Evolutionary conservation across 140 eudicot species (phyloP).

Genomic region (Senecio squalidus): DNA sequence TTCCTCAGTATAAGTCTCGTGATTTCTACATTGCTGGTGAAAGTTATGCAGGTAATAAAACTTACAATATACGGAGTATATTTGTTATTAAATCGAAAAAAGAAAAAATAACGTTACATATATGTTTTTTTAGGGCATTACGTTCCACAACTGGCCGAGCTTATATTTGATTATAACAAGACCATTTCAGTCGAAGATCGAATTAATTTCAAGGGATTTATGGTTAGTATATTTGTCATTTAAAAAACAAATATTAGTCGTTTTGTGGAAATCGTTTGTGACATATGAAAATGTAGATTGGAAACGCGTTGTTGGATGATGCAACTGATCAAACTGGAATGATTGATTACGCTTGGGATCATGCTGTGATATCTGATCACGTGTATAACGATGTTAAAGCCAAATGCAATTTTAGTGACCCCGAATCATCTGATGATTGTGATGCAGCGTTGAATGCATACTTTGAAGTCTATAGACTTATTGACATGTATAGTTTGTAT

Average conservation of each 20-base stretch:
- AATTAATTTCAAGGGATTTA: slow-evolving; percentile 65
- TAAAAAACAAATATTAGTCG: not conserved
- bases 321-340: slow-evolving; percentile 78
- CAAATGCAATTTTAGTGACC: slow-evolving; percentile 46
- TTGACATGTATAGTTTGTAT: slow-evolving; percentile 83
- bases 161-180: slow-evolving; percentile 47
- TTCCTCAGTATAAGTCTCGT: slow-evolving; percentile 82
- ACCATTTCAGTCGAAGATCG: slow-evolving; percentile 28
- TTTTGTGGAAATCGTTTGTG: not conserved
- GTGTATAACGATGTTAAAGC: slow-evolving; percentile 33
- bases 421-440: slow-evolving; percentile 23
- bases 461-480: slow-evolving; percentile 49
- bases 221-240: slow-evolving; percentile 30
- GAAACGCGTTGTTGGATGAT: slow-evolving; percentile 78
- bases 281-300: slow-evolving; percentile 46
- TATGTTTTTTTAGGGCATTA: slow-evolving; percentile 55
- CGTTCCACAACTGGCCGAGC: slow-evolving; percentile 67
- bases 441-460: slow-evolving; percentile 30
- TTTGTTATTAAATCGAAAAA: not conserved
- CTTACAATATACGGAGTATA: no score
- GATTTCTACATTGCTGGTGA: slow-evolving; percentile 89
- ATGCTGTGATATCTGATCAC: slow-evolving; percentile 76
- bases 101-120: not conserved
- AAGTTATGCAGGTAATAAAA: slow-evolving; percentile 72
- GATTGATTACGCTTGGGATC: slow-evolving; percentile 84